A percentile compares a stretch with the other conserved stretches of the same genome.
Evolutionary conservation across 2,329 filamentous ascomycete genomes (phyloP).

Genomic region (Colletotrichum lindemuthianum): DNA sequence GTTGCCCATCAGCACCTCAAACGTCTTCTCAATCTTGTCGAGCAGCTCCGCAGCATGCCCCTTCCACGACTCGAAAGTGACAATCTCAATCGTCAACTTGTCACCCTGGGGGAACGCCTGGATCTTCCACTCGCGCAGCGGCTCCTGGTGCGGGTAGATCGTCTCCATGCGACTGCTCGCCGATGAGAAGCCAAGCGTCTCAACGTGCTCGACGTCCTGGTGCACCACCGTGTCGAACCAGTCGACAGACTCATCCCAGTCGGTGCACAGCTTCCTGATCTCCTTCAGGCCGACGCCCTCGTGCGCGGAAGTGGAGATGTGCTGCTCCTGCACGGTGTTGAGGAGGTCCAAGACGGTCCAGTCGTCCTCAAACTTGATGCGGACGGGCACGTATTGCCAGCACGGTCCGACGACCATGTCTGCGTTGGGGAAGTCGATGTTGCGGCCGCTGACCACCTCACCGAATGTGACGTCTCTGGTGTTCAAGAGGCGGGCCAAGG

Average conservation of each 20-base stretch:
- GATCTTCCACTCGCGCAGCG: slow-evolving; percentile 67
- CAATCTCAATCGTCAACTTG: slow-evolving; percentile 65
- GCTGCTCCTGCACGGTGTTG: slow-evolving; percentile 64
- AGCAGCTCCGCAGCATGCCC: slow-evolving; percentile 61
- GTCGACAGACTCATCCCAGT: slow-evolving; percentile 51
- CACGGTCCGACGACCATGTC: slow-evolving; percentile 71
- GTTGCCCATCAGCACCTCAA: slow-evolving; percentile 51
- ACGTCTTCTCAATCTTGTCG: slow-evolving; percentile 56
- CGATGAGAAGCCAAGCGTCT: slow-evolving; percentile 56
- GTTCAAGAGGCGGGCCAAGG: slow-evolving; percentile 64
- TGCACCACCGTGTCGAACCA: slow-evolving; percentile 68
- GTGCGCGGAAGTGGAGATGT: slow-evolving; percentile 64
- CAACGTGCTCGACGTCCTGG: slow-evolving; percentile 70
- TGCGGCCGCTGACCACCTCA: slow-evolving; percentile 73
- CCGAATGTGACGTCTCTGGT: slow-evolving; percentile 71
- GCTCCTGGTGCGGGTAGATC: slow-evolving; percentile 66
- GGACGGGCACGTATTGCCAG: slow-evolving; percentile 74
- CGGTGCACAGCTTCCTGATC: slow-evolving; percentile 59
- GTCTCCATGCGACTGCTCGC: slow-evolving; percentile 61
- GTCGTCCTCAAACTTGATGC: slow-evolving; percentile 62
- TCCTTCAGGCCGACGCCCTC: slow-evolving; percentile 65
- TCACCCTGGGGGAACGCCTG: slow-evolving; percentile 67
- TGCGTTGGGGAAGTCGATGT: slow-evolving; percentile 63
- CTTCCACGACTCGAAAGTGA: slow-evolving; percentile 67
- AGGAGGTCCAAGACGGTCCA: slow-evolving; percentile 66